Percentiles rank a stretch among this genome's conserved stretches.
Evolutionary conservation across 2,329 filamentous ascomycete genomes (phyloP).

Genomic region (Orbilia blumenaviensis): DNA sequence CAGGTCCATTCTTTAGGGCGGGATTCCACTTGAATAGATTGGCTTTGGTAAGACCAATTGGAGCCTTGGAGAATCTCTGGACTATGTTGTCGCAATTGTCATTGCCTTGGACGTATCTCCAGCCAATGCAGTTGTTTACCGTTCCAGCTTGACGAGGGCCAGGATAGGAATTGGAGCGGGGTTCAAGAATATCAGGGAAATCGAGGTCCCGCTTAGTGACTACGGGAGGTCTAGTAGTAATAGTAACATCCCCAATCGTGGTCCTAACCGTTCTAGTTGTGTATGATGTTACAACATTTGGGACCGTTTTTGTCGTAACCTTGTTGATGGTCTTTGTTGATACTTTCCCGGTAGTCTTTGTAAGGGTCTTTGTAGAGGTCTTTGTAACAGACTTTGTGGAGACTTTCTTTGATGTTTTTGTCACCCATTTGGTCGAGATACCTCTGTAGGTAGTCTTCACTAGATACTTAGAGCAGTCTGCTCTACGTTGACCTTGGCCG

Average conservation of each 20-base stretch:
- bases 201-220: not conserved
- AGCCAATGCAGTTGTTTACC: constrained; percentile 18
- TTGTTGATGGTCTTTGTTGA: not conserved
- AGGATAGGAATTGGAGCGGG: not conserved
- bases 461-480: constrained; percentile 16
- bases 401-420: constrained; percentile 3
- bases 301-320: not conserved
- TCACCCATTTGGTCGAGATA: constrained; percentile 24
- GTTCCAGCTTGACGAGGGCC: not conserved
- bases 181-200: not conserved
- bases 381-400: constrained; percentile 2
- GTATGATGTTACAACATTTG: not conserved
- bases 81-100: constrained; percentile 14
- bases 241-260: not conserved
- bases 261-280: not conserved
- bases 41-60: constrained; percentile 5
- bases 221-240: not conserved
- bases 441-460: constrained; percentile 11
- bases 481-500: not conserved
- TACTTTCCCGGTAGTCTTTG: not conserved
- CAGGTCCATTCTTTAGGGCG: constrained; percentile 19
- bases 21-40: constrained; percentile 28
- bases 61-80: constrained; percentile 4
- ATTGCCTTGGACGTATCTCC: constrained; percentile 21
- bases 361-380: not conserved